Evolutionary conservation across 257 asterid species (phyloP).

Genomic region (Cruciata laevipes): DNA sequence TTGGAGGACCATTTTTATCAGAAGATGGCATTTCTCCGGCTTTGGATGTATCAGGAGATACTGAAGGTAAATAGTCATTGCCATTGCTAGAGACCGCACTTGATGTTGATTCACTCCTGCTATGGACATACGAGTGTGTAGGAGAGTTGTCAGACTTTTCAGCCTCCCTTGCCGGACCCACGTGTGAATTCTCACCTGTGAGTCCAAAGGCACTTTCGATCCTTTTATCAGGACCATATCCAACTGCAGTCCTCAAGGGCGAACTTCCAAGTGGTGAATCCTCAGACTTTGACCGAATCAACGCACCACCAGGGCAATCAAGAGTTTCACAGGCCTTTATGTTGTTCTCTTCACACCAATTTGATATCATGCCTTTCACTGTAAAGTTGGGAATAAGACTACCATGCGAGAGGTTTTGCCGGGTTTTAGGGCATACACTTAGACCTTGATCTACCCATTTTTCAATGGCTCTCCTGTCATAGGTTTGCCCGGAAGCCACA

Average conservation of each 20-base stretch:
- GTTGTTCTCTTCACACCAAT: slow-evolving; percentile 64
- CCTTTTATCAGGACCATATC: slow-evolving; percentile 26
- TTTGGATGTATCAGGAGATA: slow-evolving; percentile 45
- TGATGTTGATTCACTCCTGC: slow-evolving; percentile 82
- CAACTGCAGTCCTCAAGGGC: slow-evolving; percentile 24
- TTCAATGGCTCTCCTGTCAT: slow-evolving; percentile 61
- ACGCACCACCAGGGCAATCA: slow-evolving; percentile 14
- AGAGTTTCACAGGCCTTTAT: slow-evolving; percentile 26
- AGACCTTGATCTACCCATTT: slow-evolving; percentile 87
- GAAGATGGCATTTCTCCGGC: slow-evolving; percentile 30
- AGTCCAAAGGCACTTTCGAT: slow-evolving; percentile 17
- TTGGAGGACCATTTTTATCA: slow-evolving; percentile 27
- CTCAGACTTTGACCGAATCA: slow-evolving; percentile 20
- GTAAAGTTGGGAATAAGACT: slow-evolving; percentile 68
- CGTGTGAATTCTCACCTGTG: slow-evolving; percentile 30
- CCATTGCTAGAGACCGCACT: slow-evolving; percentile 87
- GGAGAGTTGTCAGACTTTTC: slow-evolving; percentile 50
- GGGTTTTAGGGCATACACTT: slow-evolving; percentile 65
- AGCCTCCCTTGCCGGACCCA: slow-evolving; percentile 24
- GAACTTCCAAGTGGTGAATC: slow-evolving; percentile 26
- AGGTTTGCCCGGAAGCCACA: slow-evolving; percentile 92
- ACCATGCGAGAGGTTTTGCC: slow-evolving; percentile 43
- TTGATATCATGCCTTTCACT: slow-evolving; percentile 64
- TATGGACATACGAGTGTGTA: slow-evolving; percentile 73
- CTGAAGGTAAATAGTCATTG: slow-evolving; percentile 47